Base-by-base conservation (phyloP, 2,329 filamentous ascomycete genomes). In the Bipolaris oryzae region DNA sequence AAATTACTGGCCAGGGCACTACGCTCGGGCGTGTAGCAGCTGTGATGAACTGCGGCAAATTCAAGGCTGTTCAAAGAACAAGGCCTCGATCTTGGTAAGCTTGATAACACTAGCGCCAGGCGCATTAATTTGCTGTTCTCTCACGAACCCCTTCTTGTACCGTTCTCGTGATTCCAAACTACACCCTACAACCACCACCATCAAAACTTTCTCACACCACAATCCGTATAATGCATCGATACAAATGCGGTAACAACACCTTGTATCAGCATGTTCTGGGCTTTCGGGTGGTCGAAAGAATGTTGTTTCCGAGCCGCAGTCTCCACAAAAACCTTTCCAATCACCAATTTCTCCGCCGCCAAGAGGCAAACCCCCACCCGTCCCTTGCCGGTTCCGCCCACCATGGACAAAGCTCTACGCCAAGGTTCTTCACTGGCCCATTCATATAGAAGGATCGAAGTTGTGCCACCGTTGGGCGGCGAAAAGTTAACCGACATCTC, bases 321-420 rank as follows among this genome's bases (percentile, higher is more conserved):
- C 18, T 16, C 18, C 25, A 49, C 18, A 42, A 34, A 21, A 21
- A 16, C 21, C 45, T 42, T 45, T 44, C 63, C 65, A 69, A 68
- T 69, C 61, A 54, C 57, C 57, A 62, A 58, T 69, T 69, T 68
- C 61, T 69, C 65, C 67, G 63, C 39, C 47, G 60, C 62, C 60
- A 61, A 65, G 60, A 16, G 25, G 31, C 20, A 21, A 47, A 23
- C 39, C 50, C 48, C 56, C 48, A 53, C 18, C 39, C 39, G 58
- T 47, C 47, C 50, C 49, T 56, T 62, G 45, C 53, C 57, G 20
- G 60, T 45, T 48, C 46, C 5, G 54, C 45, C 50, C 53, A 56
- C 45, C 42, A 57, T 20, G 49, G 63, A 55, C 57, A 52, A 57
- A 47, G 21, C 39, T 56, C 59, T 53, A 53, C 52, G 47, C 45